Conservation (phyloP, 2,329 filamentous ascomycete genomes). For the Sclerotinia nivalis region DNA sequence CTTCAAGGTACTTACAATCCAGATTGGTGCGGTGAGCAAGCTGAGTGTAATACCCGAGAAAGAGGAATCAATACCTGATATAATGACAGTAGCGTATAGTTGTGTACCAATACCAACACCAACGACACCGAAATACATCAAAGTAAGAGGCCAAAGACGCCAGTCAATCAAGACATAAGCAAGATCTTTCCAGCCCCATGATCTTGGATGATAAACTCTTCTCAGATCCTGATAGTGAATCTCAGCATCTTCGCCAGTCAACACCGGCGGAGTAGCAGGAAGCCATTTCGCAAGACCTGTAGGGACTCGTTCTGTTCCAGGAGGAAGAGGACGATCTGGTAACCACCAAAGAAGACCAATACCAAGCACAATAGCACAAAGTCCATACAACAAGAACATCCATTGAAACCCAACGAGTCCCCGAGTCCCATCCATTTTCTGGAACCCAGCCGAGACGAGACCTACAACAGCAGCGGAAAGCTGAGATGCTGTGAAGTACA, state of each 20-base stretch:
- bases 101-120: slow-evolving; percentile 90
- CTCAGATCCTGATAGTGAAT: slow-evolving; percentile 83
- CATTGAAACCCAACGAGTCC: slow-evolving; percentile 82
- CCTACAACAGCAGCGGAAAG: slow-evolving; percentile 87
- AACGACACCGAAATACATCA: slow-evolving; percentile 96
- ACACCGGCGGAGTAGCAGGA: slow-evolving; percentile 67
- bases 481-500: slow-evolving; percentile 87
- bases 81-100: slow-evolving; percentile 85
- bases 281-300: slow-evolving; percentile 62
- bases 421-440: slow-evolving; percentile 78
- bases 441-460: slow-evolving; percentile 86
- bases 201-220: slow-evolving; percentile 73
- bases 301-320: slow-evolving; percentile 55
- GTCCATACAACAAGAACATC: slow-evolving; percentile 90
- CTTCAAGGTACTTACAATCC: slow-evolving; percentile 64
- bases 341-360: slow-evolving; percentile 84
- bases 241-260: slow-evolving; percentile 73
- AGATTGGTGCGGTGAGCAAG: slow-evolving; percentile 85
- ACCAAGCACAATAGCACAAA: slow-evolving; percentile 72
- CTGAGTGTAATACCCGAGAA: slow-evolving; percentile 76
- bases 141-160: slow-evolving; percentile 79
- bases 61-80: slow-evolving; percentile 71
- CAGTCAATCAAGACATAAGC: slow-evolving; percentile 74
- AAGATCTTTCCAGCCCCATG: slow-evolving; percentile 74
- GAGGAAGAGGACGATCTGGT: slow-evolving; percentile 75